Evolutionary conservation across 495 filamentous ascomycete genomes (phyloP).

Genomic region (Penicillium canariense): DNA sequence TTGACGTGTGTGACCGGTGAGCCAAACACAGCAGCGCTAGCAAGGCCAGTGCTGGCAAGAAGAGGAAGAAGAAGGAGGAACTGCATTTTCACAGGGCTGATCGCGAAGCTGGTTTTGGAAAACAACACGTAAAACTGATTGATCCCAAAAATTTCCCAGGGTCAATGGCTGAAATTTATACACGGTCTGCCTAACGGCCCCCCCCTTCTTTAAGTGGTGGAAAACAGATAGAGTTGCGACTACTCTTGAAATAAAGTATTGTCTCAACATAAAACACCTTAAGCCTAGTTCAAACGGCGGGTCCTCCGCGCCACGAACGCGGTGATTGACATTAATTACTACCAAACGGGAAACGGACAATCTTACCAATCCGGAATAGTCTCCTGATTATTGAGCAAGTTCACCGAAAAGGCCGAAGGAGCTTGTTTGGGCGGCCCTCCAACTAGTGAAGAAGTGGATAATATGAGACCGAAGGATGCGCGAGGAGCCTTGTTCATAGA

Average conservation of each 20-base stretch:
- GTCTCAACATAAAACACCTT: not conserved
- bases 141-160: not conserved
- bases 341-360: not conserved
- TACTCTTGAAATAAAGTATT: not conserved
- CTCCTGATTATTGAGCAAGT: not conserved
- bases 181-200: not conserved
- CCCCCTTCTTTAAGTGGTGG: not conserved
- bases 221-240: not conserved
- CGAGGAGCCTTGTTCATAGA: not conserved
- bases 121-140: not conserved
- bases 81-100: not conserved
- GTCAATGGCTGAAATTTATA: not conserved
- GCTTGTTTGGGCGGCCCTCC: not conserved
- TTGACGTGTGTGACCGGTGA: not conserved
- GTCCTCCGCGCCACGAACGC: not conserved
- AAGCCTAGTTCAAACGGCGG: conserved; percentile 3
- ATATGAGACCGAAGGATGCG: not conserved
- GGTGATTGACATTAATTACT: conserved; percentile 17
- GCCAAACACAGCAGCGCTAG: not conserved
- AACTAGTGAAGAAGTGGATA: not conserved
- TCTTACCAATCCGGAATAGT: not conserved
- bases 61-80: not conserved
- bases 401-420: not conserved
- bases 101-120: not conserved
- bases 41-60: not conserved